These are phyloP conservation scores for Eucalyptus polybractea DNA, from an alignment of 345 rosid species.

Conservation along the genomic window DNA sequence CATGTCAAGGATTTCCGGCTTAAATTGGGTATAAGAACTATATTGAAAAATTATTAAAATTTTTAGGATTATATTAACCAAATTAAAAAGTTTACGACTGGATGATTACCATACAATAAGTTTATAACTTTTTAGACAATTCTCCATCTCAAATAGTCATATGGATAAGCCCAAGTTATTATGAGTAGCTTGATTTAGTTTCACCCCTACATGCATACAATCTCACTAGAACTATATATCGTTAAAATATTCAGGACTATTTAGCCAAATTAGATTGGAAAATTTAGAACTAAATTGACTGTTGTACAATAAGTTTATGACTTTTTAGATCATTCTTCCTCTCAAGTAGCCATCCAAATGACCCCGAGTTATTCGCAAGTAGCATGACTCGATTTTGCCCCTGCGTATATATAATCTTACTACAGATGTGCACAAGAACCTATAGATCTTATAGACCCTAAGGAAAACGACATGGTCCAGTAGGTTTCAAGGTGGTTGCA, in stretches of 20 bases:
- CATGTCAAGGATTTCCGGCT: rapidly evolving
- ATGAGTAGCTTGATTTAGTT: not conserved
- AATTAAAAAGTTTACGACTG: not conserved
- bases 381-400: not conserved
- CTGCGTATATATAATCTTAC: not conserved
- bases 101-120: rapidly evolving
- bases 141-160: not conserved
- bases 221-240: not conserved
- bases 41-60: not conserved
- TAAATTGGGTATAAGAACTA: not conserved
- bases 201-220: not conserved
- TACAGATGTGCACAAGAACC: not conserved
- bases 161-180: not conserved
- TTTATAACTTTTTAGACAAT: not conserved
- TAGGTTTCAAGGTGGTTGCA: not conserved
- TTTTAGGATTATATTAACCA: not conserved
- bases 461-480: not conserved
- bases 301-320: rapidly evolving
- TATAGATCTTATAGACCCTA: not conserved
- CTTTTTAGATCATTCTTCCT: not conserved
- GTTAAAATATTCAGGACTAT: not conserved
- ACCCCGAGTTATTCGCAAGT: rapidly evolving
- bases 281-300: rapidly evolving
- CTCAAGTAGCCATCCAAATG: not conserved
- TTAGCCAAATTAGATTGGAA: not conserved